These are phyloP conservation scores for Periconia digitata DNA, from an alignment of 2,329 filamentous ascomycete genomes.

Conservation along the genomic window DNA sequence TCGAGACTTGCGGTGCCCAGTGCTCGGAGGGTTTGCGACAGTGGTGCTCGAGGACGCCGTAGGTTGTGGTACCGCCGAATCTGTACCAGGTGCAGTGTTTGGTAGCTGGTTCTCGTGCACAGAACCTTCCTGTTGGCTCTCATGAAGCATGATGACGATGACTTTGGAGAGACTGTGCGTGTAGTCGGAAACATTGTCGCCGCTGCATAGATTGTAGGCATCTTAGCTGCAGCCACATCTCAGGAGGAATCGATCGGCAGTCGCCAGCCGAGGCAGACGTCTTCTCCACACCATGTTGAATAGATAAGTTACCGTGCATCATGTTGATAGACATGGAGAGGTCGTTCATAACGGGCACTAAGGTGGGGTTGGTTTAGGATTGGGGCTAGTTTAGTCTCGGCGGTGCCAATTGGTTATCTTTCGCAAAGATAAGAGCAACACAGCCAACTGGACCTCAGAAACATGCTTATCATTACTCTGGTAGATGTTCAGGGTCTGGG, in stretches of 20 bases:
- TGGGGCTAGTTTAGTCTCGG: not conserved
- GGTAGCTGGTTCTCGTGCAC: not conserved
- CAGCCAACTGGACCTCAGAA: not conserved
- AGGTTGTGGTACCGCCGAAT: not conserved
- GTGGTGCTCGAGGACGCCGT: not conserved
- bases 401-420: not conserved
- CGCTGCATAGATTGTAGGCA: not conserved
- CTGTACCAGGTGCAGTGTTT: not conserved
- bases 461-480: no score
- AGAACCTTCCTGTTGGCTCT: not conserved
- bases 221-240: not conserved
- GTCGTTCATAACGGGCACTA: not conserved
- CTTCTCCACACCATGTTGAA: not conserved
- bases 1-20: slow-evolving; percentile 3
- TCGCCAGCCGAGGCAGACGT: not conserved
- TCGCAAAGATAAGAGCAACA: not conserved
- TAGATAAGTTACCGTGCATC: not conserved
- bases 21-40: no score
- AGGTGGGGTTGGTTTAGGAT: no score
- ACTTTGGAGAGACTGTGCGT: not conserved
- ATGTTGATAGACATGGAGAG: not conserved
- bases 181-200: not conserved
- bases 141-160: not conserved
- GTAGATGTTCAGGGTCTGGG: no score
- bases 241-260: not conserved